A percentile compares a stretch with the other conserved stretches of the same genome.
Conservation (phyloP, 768 basidiomycete genomes). For the Hygrocybe punicea region DNA sequence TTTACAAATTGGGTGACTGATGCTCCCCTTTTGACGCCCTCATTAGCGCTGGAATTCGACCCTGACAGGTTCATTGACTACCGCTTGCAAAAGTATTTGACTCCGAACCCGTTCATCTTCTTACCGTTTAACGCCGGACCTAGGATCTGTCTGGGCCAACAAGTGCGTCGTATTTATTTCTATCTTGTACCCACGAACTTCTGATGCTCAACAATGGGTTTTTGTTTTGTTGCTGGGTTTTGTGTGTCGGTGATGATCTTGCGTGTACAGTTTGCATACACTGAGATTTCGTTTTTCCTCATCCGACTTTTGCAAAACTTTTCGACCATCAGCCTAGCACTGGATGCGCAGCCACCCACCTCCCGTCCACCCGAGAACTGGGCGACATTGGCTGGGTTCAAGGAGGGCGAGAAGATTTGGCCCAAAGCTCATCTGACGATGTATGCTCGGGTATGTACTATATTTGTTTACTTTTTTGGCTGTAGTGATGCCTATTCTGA, state of each 20-base stretch:
- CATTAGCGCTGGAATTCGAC: slow-evolving; percentile 56
- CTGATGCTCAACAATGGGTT: background rate
- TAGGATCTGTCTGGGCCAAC: slow-evolving; percentile 51
- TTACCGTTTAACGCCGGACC: slow-evolving; percentile 53
- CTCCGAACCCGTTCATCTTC: slow-evolving; percentile 56
- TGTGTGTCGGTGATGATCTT: background rate
- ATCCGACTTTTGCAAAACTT: slow-evolving; percentile 57
- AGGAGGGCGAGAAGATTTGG: slow-evolving; percentile 47
- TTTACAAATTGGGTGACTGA: background rate
- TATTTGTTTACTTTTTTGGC: background rate
- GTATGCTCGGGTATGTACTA: slow-evolving; percentile 44
- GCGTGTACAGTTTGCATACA: slow-evolving; percentile 54
- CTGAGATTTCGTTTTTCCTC: slow-evolving; percentile 62
- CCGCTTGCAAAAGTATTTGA: slow-evolving; percentile 52
- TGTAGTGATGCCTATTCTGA: too few species aligned
- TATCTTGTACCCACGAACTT: background rate
- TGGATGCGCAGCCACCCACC: slow-evolving; percentile 42
- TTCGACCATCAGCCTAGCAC: slow-evolving; percentile 42
- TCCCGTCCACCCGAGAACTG: slow-evolving; percentile 47
- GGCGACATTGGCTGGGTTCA: slow-evolving; percentile 35
- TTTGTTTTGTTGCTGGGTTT: background rate
- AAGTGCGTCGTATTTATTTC: slow-evolving; percentile 26
- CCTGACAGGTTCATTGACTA: slow-evolving; percentile 68
- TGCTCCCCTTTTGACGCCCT: background rate
- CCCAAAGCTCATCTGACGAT: slow-evolving; percentile 52